These are phyloP conservation scores for Oryza brachyantha DNA, from an alignment of 176 grass and related monocot genomes.

Conservation along the genomic window DNA sequence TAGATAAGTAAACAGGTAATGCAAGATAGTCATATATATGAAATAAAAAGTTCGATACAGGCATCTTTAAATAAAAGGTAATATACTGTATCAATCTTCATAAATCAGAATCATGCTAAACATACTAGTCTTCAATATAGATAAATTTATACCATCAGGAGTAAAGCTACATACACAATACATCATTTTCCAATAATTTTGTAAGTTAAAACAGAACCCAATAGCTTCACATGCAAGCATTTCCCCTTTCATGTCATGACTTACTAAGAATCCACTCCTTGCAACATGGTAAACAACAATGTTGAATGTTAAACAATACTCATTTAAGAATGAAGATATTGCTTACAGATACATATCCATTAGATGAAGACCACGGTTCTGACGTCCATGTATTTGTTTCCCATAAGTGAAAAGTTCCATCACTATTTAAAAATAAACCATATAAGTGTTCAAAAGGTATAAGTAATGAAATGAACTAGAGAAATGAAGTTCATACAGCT, in stretches of 20 bases:
- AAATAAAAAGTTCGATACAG: too few relatives aligned
- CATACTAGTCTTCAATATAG: not conserved
- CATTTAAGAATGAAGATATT: conserved; percentile 7
- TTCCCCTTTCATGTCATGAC: not conserved
- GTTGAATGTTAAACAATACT: not conserved
- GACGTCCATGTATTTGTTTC: conserved; percentile 96
- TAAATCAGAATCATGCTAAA: conserved; percentile 17
- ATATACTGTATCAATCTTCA: not conserved
- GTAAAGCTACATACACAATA: not conserved
- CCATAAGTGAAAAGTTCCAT: conserved; percentile 97
- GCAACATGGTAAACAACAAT: not conserved
- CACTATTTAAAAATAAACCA: conserved; percentile 43
- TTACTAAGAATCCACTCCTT: too few relatives aligned
- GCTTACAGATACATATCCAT: conserved; percentile 85
- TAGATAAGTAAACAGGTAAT: too few relatives aligned
- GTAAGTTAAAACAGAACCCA: not conserved
- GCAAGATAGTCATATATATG: too few relatives aligned
- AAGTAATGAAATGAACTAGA: conserved; percentile 17
- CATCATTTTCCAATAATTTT: not conserved
- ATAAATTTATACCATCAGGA: not conserved
- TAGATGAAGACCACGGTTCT: conserved; percentile 95
- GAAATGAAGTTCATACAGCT: conserved; percentile 60
- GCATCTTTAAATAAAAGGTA: too few relatives aligned
- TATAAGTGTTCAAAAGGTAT: conserved; percentile 24
- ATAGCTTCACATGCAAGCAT: not conserved